Evolutionary conservation across 2,329 filamentous ascomycete species (phyloP).

Genomic region (Aspergillus puulaauensis): DNA sequence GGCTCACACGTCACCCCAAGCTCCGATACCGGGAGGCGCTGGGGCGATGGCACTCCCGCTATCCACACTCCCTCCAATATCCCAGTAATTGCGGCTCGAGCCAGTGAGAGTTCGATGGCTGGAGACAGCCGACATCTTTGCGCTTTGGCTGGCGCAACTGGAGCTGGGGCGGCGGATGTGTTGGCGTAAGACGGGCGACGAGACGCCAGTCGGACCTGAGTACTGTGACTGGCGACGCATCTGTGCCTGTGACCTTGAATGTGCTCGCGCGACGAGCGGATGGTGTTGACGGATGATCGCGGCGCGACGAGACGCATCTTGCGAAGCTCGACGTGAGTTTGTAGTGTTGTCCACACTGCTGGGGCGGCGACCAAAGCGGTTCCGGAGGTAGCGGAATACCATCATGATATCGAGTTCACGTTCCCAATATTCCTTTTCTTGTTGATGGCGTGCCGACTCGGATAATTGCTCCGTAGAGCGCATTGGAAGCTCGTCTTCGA

Average conservation of each 20-base stretch:
- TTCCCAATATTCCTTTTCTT: slow-evolving; percentile 82
- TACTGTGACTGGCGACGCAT: slow-evolving; percentile 51
- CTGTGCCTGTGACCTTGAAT: slow-evolving; percentile 48
- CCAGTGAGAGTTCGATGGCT: slow-evolving; percentile 56
- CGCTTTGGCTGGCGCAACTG: slow-evolving; percentile 87
- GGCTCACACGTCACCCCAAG: slow-evolving; percentile 65
- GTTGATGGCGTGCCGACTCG: slow-evolving; percentile 46
- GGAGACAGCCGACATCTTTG: slow-evolving; percentile 70
- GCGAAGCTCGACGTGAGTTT: slow-evolving; percentile 44
- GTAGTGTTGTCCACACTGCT: slow-evolving; percentile 37
- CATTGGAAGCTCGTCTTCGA: slow-evolving; percentile 55
- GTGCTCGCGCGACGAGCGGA: slow-evolving; percentile 69
- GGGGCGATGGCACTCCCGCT: slow-evolving; percentile 72
- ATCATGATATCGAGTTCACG: slow-evolving; percentile 85
- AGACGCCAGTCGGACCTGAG: slow-evolving; percentile 27
- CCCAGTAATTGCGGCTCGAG: slow-evolving; percentile 87
- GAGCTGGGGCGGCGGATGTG: slow-evolving; percentile 52
- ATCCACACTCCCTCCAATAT: slow-evolving; percentile 77
- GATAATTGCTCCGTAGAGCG: slow-evolving; percentile 27
- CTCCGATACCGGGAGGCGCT: slow-evolving; percentile 68
- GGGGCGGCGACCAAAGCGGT: slow-evolving; percentile 63
- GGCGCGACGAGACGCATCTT: slow-evolving; percentile 72
- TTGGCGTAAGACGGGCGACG: slow-evolving; percentile 40
- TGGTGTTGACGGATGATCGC: slow-evolving; percentile 87
- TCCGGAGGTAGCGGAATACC: slow-evolving; percentile 83